Evolutionary conservation across 2,329 filamentous ascomycete species (phyloP).

Genomic region (Claviceps paspali): DNA sequence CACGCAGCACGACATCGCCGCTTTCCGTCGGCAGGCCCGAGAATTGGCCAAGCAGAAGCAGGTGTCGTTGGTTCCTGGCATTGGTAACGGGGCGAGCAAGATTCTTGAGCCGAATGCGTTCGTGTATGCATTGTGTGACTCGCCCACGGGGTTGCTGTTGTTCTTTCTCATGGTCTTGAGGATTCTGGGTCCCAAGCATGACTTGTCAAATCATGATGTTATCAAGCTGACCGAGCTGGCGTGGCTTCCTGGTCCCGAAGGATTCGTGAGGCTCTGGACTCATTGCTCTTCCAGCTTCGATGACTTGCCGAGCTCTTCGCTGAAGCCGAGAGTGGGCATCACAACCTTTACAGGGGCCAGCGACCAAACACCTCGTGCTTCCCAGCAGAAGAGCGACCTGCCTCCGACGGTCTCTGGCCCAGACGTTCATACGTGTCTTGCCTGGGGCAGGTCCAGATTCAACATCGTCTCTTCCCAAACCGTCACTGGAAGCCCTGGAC

Average conservation of each 20-base stretch:
- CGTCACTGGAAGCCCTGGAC: conserved; percentile 23
- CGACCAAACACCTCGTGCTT: conserved; percentile 5
- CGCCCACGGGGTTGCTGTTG: conserved; percentile 41
- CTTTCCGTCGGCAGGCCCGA: conserved; percentile 16
- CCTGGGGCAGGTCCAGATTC: conserved; percentile 31
- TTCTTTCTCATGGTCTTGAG: conserved; percentile 34
- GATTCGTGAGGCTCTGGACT: conserved; percentile 40
- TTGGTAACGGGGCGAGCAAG: conserved; percentile 16
- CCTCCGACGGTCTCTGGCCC: conserved; percentile 12
- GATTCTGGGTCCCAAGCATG: conserved; percentile 22
- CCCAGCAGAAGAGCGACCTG: neutral
- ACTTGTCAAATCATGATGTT: conserved; percentile 35
- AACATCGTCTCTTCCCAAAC: conserved; percentile 27
- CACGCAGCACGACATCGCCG: conserved; percentile 32
- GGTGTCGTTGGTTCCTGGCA: conserved; percentile 7
- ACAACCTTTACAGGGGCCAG: conserved; percentile 30
- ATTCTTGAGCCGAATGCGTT: conserved; percentile 36
- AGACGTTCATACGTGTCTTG: conserved; percentile 27
- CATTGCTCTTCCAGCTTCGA: conserved; percentile 22
- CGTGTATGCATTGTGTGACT: conserved; percentile 46
- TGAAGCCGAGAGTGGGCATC: conserved; percentile 26
- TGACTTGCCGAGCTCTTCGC: conserved; percentile 9
- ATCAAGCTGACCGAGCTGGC: conserved; percentile 45
- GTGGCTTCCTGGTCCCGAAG: conserved; percentile 53
- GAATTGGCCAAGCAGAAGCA: conserved; percentile 5